Conservation (phyloP, 352 stramenopile genomes). For the Plasmopara viticola region DNA sequence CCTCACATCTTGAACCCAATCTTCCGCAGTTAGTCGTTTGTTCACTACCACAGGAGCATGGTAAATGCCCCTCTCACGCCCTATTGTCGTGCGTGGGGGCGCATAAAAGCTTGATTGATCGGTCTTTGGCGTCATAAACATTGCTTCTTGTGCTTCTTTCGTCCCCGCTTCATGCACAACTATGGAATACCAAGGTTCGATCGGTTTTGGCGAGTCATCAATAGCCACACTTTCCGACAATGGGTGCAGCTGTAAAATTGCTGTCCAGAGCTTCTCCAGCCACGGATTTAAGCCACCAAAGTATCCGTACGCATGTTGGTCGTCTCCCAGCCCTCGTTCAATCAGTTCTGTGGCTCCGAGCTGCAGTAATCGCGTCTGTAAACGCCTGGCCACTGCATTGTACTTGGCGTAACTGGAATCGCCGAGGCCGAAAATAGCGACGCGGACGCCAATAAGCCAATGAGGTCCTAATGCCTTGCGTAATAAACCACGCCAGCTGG, state of each 20-base stretch:
- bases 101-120: constrained; percentile 56
- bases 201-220: constrained; percentile 53
- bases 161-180: constrained; percentile 19
- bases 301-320: constrained; percentile 84
- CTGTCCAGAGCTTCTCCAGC: constrained; percentile 67
- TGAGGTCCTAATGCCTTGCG: constrained; percentile 66
- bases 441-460: constrained; percentile 59
- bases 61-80: constrained; percentile 37
- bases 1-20: constrained; percentile 80
- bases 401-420: constrained; percentile 7
- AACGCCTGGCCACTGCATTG: constrained; percentile 52
- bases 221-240: constrained; percentile 50
- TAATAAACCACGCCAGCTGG: constrained; percentile 78
- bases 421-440: constrained; percentile 89
- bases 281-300: constrained; percentile 81
- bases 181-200: constrained; percentile 46
- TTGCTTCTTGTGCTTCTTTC: constrained; percentile 12
- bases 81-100: constrained; percentile 35
- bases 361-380: constrained; percentile 82
- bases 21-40: constrained; percentile 48
- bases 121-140: constrained; percentile 18
- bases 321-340: constrained; percentile 76
- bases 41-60: constrained; percentile 55
- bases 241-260: constrained; percentile 40
- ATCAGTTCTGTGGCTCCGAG: constrained; percentile 74